phyloP scores from a whole-genome alignment of 2,329 filamentous ascomycete species.

The Penicillium frequentans region DNA sequence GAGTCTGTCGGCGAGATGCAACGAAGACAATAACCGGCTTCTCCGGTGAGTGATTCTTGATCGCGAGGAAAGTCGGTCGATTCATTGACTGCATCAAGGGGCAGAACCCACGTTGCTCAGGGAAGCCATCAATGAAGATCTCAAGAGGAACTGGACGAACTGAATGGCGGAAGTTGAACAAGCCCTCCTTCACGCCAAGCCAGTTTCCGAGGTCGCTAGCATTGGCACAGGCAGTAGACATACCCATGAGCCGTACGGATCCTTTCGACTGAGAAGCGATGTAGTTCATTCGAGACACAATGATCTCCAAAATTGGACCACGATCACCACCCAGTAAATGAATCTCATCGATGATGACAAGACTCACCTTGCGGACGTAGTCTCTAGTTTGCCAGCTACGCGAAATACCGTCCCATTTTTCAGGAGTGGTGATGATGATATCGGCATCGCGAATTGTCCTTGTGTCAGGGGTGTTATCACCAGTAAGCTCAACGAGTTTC shows the following conservation, averaged over 20 bases:
- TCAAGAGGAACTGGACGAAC: slow-evolving; percentile 94
- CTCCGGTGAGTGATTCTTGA: slow-evolving; percentile 92
- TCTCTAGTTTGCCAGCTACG: slow-evolving; percentile 98
- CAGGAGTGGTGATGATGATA: slow-evolving; percentile 98
- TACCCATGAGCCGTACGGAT: slow-evolving; percentile 87
- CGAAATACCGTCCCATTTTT: slow-evolving; percentile 99
- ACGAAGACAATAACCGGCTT: slow-evolving; percentile 99
- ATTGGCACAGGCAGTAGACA: slow-evolving; percentile 98
- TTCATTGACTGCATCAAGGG: slow-evolving; percentile 99
- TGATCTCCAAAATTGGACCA: slow-evolving; percentile 97
- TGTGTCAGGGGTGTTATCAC: slow-evolving; percentile 97
- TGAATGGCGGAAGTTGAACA: slow-evolving; percentile 97
- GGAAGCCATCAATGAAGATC: slow-evolving; percentile 96
- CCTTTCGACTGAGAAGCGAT: slow-evolving; percentile 92
- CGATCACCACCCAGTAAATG: slow-evolving; percentile 95
- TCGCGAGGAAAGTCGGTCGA: slow-evolving; percentile 89
- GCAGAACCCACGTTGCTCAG: slow-evolving; percentile 91
- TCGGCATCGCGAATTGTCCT: slow-evolving; percentile 93
- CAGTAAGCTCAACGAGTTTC: slow-evolving; percentile 91
- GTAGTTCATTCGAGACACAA: slow-evolving; percentile 93
- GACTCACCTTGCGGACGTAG: slow-evolving; percentile 89
- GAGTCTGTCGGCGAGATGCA: slow-evolving; percentile 89
- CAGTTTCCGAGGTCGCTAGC: slow-evolving; percentile 92
- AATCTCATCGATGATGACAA: slow-evolving; percentile 98
- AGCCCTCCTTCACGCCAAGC: slow-evolving; percentile 90